A percentile compares a stretch with the other conserved stretches of the same genome.
These are phyloP conservation scores for Gilbertella persicaria DNA, from an alignment of 371 early-diverging fungal genomes.

Conservation along the genomic window DNA sequence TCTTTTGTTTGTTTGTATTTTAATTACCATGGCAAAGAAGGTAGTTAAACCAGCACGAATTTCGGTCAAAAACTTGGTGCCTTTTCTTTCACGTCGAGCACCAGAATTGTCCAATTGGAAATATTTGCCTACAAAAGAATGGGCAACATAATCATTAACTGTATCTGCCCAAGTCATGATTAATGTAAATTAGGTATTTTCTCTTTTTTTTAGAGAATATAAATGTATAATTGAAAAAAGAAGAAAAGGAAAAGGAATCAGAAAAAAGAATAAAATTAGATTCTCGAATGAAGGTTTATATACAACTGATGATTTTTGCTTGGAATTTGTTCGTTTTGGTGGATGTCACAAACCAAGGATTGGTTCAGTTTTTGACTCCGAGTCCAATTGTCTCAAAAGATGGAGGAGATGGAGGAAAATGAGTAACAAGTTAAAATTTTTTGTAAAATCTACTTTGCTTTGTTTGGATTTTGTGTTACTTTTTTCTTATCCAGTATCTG, in stretches of 20 bases:
- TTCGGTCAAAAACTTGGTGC: conserved; percentile 67
- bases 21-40: conserved; percentile 36
- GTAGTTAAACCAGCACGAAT: conserved; percentile 67
- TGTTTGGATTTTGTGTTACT: no score
- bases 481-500: not conserved
- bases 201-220: not conserved
- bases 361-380: not conserved
- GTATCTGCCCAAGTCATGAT: conserved; percentile 37
- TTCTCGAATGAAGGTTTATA: no score
- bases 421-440: no score
- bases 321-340: not conserved
- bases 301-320: no score
- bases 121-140: conserved; percentile 55
- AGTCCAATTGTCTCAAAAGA: not conserved
- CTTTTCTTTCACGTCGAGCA: conserved; percentile 51
- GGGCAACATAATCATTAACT: conserved; percentile 58
- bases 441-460: no score
- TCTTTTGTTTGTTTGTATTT: not conserved
- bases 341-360: not conserved
- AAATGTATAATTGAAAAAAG: not conserved
- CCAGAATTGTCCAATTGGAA: conserved; percentile 70
- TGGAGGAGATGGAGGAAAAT: conserved; percentile 3
- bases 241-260: not conserved
- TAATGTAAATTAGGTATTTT: not conserved
- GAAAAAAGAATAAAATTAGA: not conserved